Percentiles rank a stretch among this genome's conserved stretches.
Conservation (phyloP, 140 eudicot species). For the Ambrosia hybrid region DNA sequence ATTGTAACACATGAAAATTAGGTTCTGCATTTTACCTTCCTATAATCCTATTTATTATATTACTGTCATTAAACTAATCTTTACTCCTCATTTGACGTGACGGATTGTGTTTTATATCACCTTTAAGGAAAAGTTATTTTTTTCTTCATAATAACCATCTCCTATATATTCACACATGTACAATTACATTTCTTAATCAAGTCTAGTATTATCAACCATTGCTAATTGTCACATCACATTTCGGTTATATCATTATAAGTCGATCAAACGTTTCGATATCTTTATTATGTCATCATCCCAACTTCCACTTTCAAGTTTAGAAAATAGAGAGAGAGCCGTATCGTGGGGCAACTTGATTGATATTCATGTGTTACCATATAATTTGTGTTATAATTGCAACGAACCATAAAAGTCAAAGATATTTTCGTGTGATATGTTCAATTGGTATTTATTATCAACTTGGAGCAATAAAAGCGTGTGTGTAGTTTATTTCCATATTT, state of each 20-base stretch:
- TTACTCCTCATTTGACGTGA: too few relatives aligned
- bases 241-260: conserved; percentile 17
- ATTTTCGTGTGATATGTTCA: conserved; percentile 24
- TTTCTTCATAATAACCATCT: too few relatives aligned
- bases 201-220: neutral
- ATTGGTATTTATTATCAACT: conserved; percentile 33
- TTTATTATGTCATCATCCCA: conserved; percentile 11
- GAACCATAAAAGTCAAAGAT: conserved; percentile 24
- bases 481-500: conserved; percentile 12
- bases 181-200: neutral
- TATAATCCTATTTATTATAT: too few relatives aligned
- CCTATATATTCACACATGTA: too few relatives aligned
- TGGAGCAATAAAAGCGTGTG: conserved; percentile 24
- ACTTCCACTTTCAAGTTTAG: neutral
- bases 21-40: too few relatives aligned
- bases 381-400: conserved; percentile 1
- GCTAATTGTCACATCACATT: conserved; percentile 8
- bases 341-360: conserved; percentile 24
- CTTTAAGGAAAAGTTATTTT: too few relatives aligned
- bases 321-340: neutral
- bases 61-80: too few relatives aligned
- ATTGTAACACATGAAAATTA: too few relatives aligned
- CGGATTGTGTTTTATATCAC: too few relatives aligned
- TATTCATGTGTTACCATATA: conserved; percentile 5
- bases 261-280: neutral